Evolutionary conservation across 495 filamentous ascomycete genomes (phyloP), one percentile per base, ranked within the genome.

Genomic region (Pseudotulostoma volvatum): DNA sequence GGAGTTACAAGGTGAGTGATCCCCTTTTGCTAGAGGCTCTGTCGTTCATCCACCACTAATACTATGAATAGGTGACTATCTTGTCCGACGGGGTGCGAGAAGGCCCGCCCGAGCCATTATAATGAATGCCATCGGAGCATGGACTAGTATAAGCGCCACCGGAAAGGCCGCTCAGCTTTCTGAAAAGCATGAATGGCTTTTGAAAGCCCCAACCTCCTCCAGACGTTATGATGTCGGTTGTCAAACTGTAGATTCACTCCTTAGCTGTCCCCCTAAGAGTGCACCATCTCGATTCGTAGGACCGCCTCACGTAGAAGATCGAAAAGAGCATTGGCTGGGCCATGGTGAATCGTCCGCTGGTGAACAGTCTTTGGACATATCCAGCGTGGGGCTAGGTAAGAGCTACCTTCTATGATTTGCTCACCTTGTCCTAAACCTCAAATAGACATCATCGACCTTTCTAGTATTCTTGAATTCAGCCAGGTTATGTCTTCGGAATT

Each of bases 401-500:
- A 36, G 17, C 14, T 11, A 16, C 16, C 28, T 3, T 2, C 17
- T 19, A 1, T 34, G 18, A 18, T 21, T 59, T 60, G 32, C 64
- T 73, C 21, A 40, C 16, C 7, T 9, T 17, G 1, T 25, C 38
- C 39, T 52, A 42, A 54, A 33, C 11, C 14, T 34, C 31, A 33
- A 31, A 13, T 25, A 42, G 85, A 94, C 55, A 86, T 92, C 58
- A 82, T 93, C 38, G 86, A 93, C 53, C 54, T 93, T 38, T 76
- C 82, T 33, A 84, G 79, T 31, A 93, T 94, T 37, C 67, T 94
- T 7, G 77, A 85, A 48, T 87, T 81, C 11, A 88, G 79, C 32
- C 86, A 93, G 61, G 76, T 92, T 32, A 83, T 94, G 50, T 92
- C 85, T 9, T 92, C 84, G 18, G 83, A 92, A 39, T 65, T 93